phyloP scores from a whole-genome alignment of 257 asterid species.

The Eustoma russellianum region DNA sequence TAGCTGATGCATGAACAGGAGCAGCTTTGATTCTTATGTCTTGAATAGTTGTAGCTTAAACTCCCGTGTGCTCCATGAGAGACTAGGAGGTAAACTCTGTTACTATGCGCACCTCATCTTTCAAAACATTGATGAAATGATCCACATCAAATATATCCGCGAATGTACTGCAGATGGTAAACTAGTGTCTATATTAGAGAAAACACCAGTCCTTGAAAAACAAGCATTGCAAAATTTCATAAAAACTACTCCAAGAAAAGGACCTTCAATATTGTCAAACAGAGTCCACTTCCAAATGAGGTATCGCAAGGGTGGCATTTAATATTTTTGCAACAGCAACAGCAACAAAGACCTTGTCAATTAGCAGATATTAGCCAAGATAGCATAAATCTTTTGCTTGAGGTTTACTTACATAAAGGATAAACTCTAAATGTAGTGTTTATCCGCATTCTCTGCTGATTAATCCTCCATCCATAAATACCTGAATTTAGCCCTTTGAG shows the following conservation, averaged over 20 bases:
- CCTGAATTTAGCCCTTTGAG: constrained; percentile 78
- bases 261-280: too few species aligned
- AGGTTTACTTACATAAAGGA: too few species aligned
- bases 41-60: constrained; percentile 80
- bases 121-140: too few species aligned
- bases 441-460: constrained; percentile 98
- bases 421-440: constrained; percentile 3
- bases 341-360: constrained; percentile 84
- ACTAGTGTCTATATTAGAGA: too few species aligned
- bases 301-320: constrained; percentile 92
- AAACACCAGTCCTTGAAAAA: too few species aligned
- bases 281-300: too few species aligned
- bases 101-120: too few species aligned
- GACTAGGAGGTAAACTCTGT: too few species aligned
- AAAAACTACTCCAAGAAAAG: too few species aligned
- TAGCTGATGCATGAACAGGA: constrained; percentile 91
- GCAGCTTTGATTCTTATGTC: constrained; percentile 86
- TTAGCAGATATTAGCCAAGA: constrained; percentile 1
- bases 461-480: constrained; percentile 96
- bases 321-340: constrained; percentile 93
- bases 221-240: too few species aligned
- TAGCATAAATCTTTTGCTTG: not conserved
- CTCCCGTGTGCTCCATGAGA: constrained; percentile 96
- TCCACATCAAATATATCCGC: too few species aligned
- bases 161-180: too few species aligned